Conservation (phyloP, 305 asterid genomes). For the Fraxinus angustifolia region DNA sequence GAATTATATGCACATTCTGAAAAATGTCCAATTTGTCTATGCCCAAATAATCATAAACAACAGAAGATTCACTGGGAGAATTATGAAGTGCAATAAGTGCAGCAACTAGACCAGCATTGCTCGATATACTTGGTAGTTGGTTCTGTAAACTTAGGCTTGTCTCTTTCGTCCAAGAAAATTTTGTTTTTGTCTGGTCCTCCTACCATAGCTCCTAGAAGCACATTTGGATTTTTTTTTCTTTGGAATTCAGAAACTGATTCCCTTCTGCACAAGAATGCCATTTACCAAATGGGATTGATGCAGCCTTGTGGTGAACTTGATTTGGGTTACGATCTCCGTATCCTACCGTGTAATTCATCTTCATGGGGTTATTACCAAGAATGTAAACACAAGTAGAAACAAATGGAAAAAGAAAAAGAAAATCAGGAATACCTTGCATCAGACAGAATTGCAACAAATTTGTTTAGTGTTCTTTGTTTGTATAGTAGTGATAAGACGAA, state of each 20-base stretch:
- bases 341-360: constrained; percentile 57
- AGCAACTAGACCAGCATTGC: constrained; percentile 57
- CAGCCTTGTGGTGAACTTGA: constrained; percentile 51
- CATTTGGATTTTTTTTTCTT: constrained; percentile 35
- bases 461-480: background rate
- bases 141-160: constrained; percentile 39
- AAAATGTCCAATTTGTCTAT: constrained; percentile 47
- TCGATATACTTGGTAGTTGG: constrained; percentile 32
- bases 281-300: constrained; percentile 47
- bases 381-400: constrained; percentile 26
- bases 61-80: constrained; percentile 26
- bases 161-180: constrained; percentile 38
- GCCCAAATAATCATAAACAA: constrained; percentile 30
- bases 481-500: background rate
- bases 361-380: constrained; percentile 58
- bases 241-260: constrained; percentile 28
- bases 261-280: constrained; percentile 42
- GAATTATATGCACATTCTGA: constrained; percentile 33
- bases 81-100: constrained; percentile 48
- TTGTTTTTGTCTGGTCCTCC: constrained; percentile 48
- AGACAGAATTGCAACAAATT: background rate
- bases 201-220: constrained; percentile 53
- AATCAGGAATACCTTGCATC: background rate
- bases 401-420: background rate
- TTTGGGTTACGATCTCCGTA: constrained; percentile 37